Percentiles rank a stretch among this genome's conserved stretches.
phyloP scores from a whole-genome alignment of 495 filamentous ascomycete species.

The Podospora sp. region DNA sequence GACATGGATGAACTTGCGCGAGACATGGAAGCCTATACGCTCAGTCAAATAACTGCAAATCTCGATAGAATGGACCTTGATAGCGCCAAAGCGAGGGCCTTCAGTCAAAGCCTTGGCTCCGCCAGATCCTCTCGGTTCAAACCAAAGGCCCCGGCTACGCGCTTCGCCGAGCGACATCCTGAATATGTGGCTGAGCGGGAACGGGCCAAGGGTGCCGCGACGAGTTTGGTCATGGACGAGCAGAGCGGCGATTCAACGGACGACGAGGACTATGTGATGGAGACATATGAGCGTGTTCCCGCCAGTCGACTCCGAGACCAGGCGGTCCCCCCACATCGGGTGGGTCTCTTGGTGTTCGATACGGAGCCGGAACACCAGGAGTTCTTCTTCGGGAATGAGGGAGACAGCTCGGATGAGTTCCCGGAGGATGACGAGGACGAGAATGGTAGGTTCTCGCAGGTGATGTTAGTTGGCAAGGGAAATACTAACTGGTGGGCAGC shows the following conservation, averaged over 20 bases:
- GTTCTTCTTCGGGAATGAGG: conserved; percentile 52
- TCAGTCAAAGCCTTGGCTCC: conserved; percentile 21
- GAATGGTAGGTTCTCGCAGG: conserved; percentile 45
- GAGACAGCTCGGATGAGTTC: conserved; percentile 50
- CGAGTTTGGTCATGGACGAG: conserved; percentile 25
- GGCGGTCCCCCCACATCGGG: conserved; percentile 38
- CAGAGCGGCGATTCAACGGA: conserved; percentile 39
- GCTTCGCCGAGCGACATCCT: conserved; percentile 55
- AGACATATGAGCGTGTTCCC: conserved; percentile 57
- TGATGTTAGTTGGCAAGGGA: too few species aligned
- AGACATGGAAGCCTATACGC: conserved; percentile 53
- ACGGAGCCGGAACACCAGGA: conserved; percentile 51
- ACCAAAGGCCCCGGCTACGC: conserved; percentile 49
- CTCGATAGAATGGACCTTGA: conserved; percentile 41
- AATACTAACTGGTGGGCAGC: conserved; percentile 34
- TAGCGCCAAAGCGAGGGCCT: conserved; percentile 24
- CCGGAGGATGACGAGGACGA: conserved; percentile 59
- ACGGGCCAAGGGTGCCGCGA: conserved; percentile 14
- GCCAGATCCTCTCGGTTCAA: conserved; percentile 38
- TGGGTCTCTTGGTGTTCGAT: conserved; percentile 56
- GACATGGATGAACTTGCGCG: conserved; percentile 49
- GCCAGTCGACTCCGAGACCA: conserved; percentile 46
- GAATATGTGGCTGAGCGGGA: conserved; percentile 25
- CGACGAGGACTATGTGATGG: conserved; percentile 55
- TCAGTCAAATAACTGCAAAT: conserved; percentile 52